Evolutionary conservation across 169 alveolate genomes (phyloP).

Genomic region (Plasmodium chabaudi): DNA sequence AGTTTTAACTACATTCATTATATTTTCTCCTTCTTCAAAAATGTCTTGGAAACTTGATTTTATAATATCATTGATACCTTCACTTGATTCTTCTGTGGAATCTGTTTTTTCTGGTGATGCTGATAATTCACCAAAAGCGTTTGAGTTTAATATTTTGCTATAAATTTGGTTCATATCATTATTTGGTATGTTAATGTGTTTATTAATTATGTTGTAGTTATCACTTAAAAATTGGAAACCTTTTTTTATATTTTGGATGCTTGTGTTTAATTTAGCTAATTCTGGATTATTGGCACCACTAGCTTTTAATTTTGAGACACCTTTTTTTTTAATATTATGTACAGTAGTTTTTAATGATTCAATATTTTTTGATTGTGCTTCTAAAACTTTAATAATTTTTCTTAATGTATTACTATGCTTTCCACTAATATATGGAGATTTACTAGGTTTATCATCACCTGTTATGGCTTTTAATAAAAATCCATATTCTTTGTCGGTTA

Average conservation of each 20-base stretch:
- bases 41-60: conserved; percentile 19
- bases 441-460: not conserved
- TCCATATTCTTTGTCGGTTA: conserved; percentile 2
- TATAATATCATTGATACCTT: conserved; percentile 13
- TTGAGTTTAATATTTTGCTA: not conserved
- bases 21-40: conserved; percentile 21
- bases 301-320: not conserved
- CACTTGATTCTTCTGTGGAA: not conserved
- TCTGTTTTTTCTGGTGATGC: not conserved
- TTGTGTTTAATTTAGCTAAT: not conserved
- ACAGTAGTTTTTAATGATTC: conserved; percentile 8
- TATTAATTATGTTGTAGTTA: not conserved
- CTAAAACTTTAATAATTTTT: conserved; percentile 26
- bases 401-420: conserved; percentile 14
- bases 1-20: conserved; percentile 34
- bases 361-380: conserved; percentile 14
- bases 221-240: conserved; percentile 1
- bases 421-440: not conserved
- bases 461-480: conserved; percentile 7
- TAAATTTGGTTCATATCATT: not conserved
- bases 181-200: not conserved
- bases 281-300: conserved; percentile 3
- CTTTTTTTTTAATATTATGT: conserved; percentile 8
- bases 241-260: conserved; percentile 7
- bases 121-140: not conserved